phyloP scores from a whole-genome alignment of 495 filamentous ascomycete species.

The Stereocaulon alpinum region DNA sequence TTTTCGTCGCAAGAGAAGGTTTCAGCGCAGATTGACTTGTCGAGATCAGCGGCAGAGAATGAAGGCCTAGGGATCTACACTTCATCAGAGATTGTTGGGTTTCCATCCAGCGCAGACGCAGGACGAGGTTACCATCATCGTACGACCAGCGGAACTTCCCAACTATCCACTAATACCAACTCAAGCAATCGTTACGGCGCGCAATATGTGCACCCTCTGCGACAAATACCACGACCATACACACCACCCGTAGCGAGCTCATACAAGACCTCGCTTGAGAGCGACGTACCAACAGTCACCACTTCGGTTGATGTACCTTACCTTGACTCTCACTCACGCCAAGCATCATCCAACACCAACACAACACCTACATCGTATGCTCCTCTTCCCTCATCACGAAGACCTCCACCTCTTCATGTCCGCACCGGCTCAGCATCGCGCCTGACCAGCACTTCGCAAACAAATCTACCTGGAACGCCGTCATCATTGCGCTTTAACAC shows the following conservation, averaged over 20 bases:
- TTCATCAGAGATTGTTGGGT: slow-evolving; percentile 35
- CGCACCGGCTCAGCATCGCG: slow-evolving; percentile 39
- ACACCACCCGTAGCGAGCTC: slow-evolving; percentile 46
- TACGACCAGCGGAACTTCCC: slow-evolving; percentile 47
- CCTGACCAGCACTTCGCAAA: slow-evolving; percentile 41
- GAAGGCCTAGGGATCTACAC: slow-evolving; percentile 46
- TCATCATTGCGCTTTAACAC: slow-evolving; percentile 39
- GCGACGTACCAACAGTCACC: slow-evolving; percentile 32
- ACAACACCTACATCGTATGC: slow-evolving; percentile 26
- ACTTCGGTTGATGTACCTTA: slow-evolving; percentile 23
- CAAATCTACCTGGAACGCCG: slow-evolving; percentile 40
- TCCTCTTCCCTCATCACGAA: slow-evolving; percentile 29
- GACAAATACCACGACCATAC: slow-evolving; percentile 46
- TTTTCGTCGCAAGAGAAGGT: slow-evolving; percentile 40
- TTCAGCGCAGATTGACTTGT: slow-evolving; percentile 39
- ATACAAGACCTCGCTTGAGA: slow-evolving; percentile 39
- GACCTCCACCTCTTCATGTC: slow-evolving; percentile 31
- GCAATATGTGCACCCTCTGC: slow-evolving; percentile 50
- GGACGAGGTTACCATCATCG: slow-evolving; percentile 38
- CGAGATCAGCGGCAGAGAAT: slow-evolving; percentile 45
- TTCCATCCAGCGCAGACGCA: slow-evolving; percentile 29
- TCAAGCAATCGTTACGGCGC: slow-evolving; percentile 40
- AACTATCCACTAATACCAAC: slow-evolving; percentile 40
- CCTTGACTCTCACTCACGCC: slow-evolving; percentile 19
- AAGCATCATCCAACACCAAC: slow-evolving; percentile 25